Evolutionary conservation across 768 basidiomycete genomes (phyloP).

Genomic region (Udeniomyces megalosporus): DNA sequence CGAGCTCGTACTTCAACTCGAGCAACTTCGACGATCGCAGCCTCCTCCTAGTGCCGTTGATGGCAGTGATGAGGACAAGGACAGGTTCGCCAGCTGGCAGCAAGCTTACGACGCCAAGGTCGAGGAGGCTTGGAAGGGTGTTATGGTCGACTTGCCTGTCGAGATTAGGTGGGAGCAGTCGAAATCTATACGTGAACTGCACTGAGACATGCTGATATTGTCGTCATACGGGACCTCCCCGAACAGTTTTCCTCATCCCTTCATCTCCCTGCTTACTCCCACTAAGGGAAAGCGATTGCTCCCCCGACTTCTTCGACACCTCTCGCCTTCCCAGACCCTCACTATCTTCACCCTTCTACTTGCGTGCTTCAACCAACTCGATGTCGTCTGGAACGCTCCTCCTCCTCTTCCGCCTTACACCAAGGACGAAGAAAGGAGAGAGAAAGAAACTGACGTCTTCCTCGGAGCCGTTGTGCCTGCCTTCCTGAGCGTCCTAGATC

Average conservation of each 20-base stretch:
- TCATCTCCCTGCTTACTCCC: conserved; percentile 73
- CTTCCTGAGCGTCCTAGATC: conserved; percentile 63
- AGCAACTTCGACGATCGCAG: conserved; percentile 67
- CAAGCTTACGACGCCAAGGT: conserved; percentile 37
- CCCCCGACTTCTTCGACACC: conserved; percentile 69
- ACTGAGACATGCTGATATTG: background rate
- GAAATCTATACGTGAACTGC: no score
- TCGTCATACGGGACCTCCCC: background rate
- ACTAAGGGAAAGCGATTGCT: conserved; percentile 87
- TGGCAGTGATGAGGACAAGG: conserved; percentile 21
- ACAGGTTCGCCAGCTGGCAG: conserved; percentile 20
- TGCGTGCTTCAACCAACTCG: conserved; percentile 85
- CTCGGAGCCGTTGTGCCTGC: conserved; percentile 70
- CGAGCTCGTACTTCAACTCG: conserved; percentile 64
- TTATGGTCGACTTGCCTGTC: conserved; percentile 75
- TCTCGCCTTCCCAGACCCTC: conserved; percentile 60
- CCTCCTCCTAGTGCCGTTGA: conserved; percentile 34
- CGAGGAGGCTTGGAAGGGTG: conserved; percentile 58
- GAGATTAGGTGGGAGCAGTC: conserved; percentile 57
- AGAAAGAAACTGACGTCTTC: conserved; percentile 81
- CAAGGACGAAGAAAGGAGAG: conserved; percentile 40
- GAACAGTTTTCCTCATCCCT: conserved; percentile 77
- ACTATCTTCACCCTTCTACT: conserved; percentile 80
- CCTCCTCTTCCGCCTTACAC: conserved; percentile 37
- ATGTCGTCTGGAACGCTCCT: conserved; percentile 71